phyloP scores from a whole-genome alignment of 306 rosid genomes.

The Elaeagnus macrophylla region DNA sequence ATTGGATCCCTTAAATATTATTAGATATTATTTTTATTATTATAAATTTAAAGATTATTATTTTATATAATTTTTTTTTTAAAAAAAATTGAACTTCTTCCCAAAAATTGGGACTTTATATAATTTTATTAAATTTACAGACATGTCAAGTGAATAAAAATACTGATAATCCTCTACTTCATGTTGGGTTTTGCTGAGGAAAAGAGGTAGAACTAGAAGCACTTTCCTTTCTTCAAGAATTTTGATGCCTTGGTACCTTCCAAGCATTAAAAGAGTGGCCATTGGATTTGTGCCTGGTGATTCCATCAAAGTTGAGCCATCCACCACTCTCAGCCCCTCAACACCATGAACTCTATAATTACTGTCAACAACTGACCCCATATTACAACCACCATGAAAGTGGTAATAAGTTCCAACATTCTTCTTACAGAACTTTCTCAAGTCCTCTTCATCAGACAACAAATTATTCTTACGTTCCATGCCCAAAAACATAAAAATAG shows the following conservation, averaged over 20 bases:
- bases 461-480: conserved; percentile 21
- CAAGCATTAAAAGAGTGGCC: conserved; percentile 67
- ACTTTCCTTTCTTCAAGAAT: conserved; percentile 32
- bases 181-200: too few relatives aligned
- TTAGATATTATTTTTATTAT: too few relatives aligned
- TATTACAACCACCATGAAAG: conserved; percentile 58
- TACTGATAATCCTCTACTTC: too few relatives aligned
- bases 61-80: too few relatives aligned
- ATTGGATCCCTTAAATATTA: too few relatives aligned
- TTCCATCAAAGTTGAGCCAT: conserved; percentile 58
- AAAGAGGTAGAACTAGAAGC: too few relatives aligned
- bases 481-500: conserved; percentile 42
- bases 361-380: conserved; percentile 51
- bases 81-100: too few relatives aligned
- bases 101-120: too few relatives aligned
- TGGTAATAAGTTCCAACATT: conserved; percentile 59
- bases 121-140: too few relatives aligned
- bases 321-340: conserved; percentile 42
- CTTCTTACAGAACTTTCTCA: conserved; percentile 38
- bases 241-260: conserved; percentile 65
- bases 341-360: conserved; percentile 47
- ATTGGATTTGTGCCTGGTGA: conserved; percentile 78
- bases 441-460: conserved; percentile 22
- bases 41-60: too few relatives aligned
- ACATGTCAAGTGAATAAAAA: too few relatives aligned